phyloP scores from a whole-genome alignment of 306 rosid species.

The Lablab purpureus region DNA sequence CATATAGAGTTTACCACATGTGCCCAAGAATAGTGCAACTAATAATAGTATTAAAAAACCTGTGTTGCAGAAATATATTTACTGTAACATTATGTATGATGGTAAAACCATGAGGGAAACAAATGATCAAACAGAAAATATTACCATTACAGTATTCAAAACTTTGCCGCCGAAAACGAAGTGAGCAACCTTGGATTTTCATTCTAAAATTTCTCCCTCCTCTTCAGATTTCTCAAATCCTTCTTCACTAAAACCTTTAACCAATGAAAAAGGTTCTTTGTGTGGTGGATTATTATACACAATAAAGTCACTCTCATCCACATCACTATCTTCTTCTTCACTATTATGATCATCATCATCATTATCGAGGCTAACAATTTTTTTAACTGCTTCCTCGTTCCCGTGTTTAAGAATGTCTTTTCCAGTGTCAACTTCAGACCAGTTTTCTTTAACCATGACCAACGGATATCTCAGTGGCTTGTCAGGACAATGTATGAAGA shows the following conservation, averaged over 20 bases:
- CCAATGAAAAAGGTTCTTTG: conserved; percentile 20
- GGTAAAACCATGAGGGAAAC: neutral
- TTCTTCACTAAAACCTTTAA: conserved; percentile 35
- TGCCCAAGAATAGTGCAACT: neutral
- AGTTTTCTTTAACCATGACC: conserved; percentile 57
- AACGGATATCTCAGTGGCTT: conserved; percentile 71
- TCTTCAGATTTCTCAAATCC: conserved; percentile 57
- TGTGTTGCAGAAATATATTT: neutral
- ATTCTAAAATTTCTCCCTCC: conserved; percentile 80
- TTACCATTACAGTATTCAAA: conserved; percentile 25
- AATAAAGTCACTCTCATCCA: conserved; percentile 12
- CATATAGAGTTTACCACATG: neutral
- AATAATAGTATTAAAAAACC: neutral
- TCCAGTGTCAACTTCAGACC: conserved; percentile 11
- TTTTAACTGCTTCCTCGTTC: conserved; percentile 30
- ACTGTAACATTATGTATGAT: neutral
- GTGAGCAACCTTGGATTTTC: conserved; percentile 18
- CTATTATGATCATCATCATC: conserved; percentile 13
- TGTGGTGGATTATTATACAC: neutral
- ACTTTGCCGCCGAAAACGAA: conserved; percentile 18
- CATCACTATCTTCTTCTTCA: conserved; percentile 30
- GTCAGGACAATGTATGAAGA: conserved; percentile 69
- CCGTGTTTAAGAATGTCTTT: conserved; percentile 42
- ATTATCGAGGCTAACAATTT: conserved; percentile 3
- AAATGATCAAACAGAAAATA: neutral